Evolutionary conservation across 345 rosid species (phyloP).

Genomic region (Atalantia buxifolia): DNA sequence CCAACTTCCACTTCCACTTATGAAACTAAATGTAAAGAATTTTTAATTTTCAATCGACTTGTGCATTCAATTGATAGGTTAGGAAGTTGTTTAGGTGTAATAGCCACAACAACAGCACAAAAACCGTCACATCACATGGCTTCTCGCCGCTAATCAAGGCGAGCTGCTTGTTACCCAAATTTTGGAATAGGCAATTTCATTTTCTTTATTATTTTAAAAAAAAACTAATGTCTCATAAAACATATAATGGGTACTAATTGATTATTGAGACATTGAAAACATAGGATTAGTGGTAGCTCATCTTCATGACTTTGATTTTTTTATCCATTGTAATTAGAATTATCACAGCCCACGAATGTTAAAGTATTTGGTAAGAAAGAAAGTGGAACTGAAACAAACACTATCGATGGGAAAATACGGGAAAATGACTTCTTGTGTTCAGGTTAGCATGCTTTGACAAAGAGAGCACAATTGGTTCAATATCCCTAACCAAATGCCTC

Average conservation of each 20-base stretch:
- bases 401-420: background rate
- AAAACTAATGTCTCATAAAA: background rate
- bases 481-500: background rate
- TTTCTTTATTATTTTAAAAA: background rate
- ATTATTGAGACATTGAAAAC: background rate
- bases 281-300: background rate
- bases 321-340: background rate
- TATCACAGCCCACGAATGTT: background rate
- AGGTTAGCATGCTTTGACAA: conserved; percentile 14
- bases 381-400: background rate
- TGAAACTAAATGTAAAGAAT: background rate
- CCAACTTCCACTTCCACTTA: background rate
- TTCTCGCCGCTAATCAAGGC: conserved; percentile 20
- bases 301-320: background rate
- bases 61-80: background rate
- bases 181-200: background rate
- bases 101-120: background rate
- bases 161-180: background rate
- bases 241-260: background rate
- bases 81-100: background rate
- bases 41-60: background rate
- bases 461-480: background rate
- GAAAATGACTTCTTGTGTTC: background rate
- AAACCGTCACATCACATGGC: background rate
- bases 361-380: conserved; percentile 1